These are phyloP conservation scores for Acorus calamus DNA, from an alignment of 106 monocot genomes.

Conservation along the genomic window DNA sequence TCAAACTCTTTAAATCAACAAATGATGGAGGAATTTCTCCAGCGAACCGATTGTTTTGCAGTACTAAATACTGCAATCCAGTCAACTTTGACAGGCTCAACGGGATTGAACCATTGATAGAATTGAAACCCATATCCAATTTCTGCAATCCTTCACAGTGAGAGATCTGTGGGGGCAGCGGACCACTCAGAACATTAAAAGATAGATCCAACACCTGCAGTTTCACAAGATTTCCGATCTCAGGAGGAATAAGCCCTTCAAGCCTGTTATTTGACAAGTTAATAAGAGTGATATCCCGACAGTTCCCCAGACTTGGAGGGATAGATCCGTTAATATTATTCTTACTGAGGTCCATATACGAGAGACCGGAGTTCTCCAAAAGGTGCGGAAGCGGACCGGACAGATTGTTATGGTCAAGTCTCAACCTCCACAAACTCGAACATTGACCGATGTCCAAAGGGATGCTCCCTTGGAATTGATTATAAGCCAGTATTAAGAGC, in stretches of 20 bases:
- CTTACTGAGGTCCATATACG: conserved; percentile 37
- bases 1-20: conserved; percentile 28
- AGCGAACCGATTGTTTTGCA: conserved; percentile 52
- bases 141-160: conserved; percentile 26
- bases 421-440: conserved; percentile 44
- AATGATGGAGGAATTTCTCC: conserved; percentile 66
- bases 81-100: conserved; percentile 24
- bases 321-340: conserved; percentile 51
- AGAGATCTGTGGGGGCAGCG: conserved; percentile 58
- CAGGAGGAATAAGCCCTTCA: conserved; percentile 37
- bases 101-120: conserved; percentile 56
- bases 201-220: conserved; percentile 48
- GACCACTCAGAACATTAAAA: conserved; percentile 43
- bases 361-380: conserved; percentile 17
- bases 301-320: conserved; percentile 47
- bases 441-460: conserved; percentile 48
- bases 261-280: conserved; percentile 61
- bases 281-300: conserved; percentile 43
- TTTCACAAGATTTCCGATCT: conserved; percentile 39
- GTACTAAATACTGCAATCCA: conserved; percentile 21
- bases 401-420: conserved; percentile 50
- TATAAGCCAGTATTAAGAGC: conserved; percentile 42
- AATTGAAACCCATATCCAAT: conserved; percentile 61
- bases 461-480: conserved; percentile 50
- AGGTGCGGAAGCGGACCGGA: conserved; percentile 46